Percentiles rank a stretch among this genome's conserved stretches.
phyloP scores from a whole-genome alignment of 228 moss, liverwort and hornwort species.

The Sphagnum magellanicum region DNA sequence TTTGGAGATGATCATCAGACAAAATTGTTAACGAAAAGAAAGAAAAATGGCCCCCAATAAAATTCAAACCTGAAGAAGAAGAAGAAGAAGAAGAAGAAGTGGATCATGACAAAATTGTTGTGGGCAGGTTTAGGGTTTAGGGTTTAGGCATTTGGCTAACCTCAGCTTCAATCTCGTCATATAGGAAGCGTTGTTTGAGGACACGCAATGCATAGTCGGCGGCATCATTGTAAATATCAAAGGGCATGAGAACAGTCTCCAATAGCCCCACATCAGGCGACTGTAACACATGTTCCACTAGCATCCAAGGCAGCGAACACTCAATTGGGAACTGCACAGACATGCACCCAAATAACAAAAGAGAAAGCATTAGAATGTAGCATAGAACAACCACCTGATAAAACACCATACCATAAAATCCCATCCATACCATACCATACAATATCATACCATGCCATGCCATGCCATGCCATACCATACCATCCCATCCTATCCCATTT shows the following conservation, averaged over 20 bases:
- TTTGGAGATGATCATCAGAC: too few species aligned
- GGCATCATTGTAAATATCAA: constrained; percentile 91
- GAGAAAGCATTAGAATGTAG: neutral
- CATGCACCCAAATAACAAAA: constrained; percentile 15
- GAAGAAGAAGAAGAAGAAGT: too few species aligned
- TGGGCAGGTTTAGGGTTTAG: too few species aligned
- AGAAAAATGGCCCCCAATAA: too few species aligned
- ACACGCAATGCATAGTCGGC: constrained; percentile 80
- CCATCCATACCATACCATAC: too few species aligned
- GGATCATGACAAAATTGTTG: too few species aligned
- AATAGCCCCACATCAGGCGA: constrained; percentile 76
- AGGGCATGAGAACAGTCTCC: constrained; percentile 82
- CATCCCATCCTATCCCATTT: too few species aligned
- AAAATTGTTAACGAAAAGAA: too few species aligned
- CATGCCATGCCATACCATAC: too few species aligned
- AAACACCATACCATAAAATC: constrained; percentile 2
- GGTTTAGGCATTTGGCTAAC: constrained; percentile 28
- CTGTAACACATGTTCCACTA: constrained; percentile 87
- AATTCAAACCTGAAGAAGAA: too few species aligned
- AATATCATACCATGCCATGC: too few species aligned
- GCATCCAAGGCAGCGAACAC: constrained; percentile 98
- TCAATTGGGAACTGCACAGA: constrained; percentile 82
- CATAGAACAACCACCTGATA: neutral
- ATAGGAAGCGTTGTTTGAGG: constrained; percentile 84
- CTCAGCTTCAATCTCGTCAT: constrained; percentile 98